Evolutionary conservation across 2,329 filamentous ascomycete species (phyloP).

Genomic region (Parasarocladium wereldwijsianum): DNA sequence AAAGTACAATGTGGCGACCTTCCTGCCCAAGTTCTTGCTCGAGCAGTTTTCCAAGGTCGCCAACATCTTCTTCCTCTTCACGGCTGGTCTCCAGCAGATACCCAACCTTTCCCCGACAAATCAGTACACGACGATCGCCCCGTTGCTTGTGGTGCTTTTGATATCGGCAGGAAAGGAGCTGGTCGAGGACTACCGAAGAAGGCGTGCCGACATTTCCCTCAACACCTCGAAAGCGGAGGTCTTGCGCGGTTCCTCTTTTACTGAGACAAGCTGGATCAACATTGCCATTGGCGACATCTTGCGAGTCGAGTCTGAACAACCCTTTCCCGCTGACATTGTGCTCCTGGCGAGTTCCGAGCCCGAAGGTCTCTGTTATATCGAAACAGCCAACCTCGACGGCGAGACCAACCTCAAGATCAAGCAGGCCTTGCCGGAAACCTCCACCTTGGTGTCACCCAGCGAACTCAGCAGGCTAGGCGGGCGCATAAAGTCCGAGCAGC

Average conservation of each 20-base stretch:
- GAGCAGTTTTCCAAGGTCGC: constrained; percentile 99
- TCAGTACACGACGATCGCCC: constrained; percentile 88
- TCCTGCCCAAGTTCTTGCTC: constrained; percentile 90
- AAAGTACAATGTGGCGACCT: constrained; percentile 90
- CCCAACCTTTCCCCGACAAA: constrained; percentile 91
- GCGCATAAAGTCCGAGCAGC: constrained; percentile 83
- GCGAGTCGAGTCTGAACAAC: constrained; percentile 83
- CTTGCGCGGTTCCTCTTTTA: constrained; percentile 68
- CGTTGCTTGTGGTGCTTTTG: constrained; percentile 74
- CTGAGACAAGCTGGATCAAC: constrained; percentile 85
- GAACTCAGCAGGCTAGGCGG: constrained; percentile 80
- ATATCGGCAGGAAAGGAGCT: constrained; percentile 95
- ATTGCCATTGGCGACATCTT: constrained; percentile 86
- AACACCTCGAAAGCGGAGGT: constrained; percentile 81
- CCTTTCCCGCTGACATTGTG: constrained; percentile 88
- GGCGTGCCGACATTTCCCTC: constrained; percentile 69
- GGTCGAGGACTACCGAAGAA: constrained; percentile 84
- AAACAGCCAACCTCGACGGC: constrained; percentile 93
- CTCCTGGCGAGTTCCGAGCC: constrained; percentile 90
- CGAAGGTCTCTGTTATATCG: constrained; percentile 95
- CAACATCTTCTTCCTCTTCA: constrained; percentile 99
- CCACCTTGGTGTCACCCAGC: constrained; percentile 68
- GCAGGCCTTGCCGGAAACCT: constrained; percentile 87
- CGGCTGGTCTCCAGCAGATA: constrained; percentile 85
- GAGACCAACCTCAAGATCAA: constrained; percentile 99